Evolutionary conservation across 495 filamentous ascomycete species (phyloP).

Genomic region (Hyaloscypha bicolor): DNA sequence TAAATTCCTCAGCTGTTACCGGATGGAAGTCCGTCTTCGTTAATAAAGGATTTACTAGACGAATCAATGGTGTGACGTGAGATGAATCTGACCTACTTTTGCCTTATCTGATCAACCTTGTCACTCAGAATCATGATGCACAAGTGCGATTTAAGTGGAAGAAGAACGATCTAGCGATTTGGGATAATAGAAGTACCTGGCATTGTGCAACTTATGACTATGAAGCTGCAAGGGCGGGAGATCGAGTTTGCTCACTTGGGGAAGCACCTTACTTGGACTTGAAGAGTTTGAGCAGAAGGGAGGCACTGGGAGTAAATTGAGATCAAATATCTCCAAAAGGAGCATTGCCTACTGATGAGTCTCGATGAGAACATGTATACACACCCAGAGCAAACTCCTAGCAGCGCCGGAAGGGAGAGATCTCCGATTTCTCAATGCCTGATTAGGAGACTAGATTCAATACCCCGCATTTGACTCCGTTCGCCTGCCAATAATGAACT

Average conservation of each 20-base stretch:
- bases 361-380: no score
- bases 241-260: conserved; percentile 63
- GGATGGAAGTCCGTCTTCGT: conserved; percentile 62
- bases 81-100: conserved; percentile 63
- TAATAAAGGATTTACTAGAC: conserved; percentile 12
- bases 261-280: conserved; percentile 62
- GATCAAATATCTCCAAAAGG: no score
- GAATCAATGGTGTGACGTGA: conserved; percentile 63
- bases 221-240: conserved; percentile 55
- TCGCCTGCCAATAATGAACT: no score
- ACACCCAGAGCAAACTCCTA: no score
- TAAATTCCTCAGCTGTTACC: conserved; percentile 44
- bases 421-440: background rate
- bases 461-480: conserved; percentile 1
- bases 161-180: conserved; percentile 69
- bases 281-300: conserved; percentile 7
- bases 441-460: background rate
- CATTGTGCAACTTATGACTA: conserved; percentile 64
- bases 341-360: no score
- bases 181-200: conserved; percentile 59
- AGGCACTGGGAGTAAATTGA: conserved; percentile 9
- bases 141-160: conserved; percentile 71
- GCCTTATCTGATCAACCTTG: conserved; percentile 59
- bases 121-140: conserved; percentile 76
- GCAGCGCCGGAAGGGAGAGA: background rate